Percentiles rank a stretch among this genome's conserved stretches.
phyloP scores from a whole-genome alignment of 768 basidiomycete species.

The Mycena indigotica region DNA sequence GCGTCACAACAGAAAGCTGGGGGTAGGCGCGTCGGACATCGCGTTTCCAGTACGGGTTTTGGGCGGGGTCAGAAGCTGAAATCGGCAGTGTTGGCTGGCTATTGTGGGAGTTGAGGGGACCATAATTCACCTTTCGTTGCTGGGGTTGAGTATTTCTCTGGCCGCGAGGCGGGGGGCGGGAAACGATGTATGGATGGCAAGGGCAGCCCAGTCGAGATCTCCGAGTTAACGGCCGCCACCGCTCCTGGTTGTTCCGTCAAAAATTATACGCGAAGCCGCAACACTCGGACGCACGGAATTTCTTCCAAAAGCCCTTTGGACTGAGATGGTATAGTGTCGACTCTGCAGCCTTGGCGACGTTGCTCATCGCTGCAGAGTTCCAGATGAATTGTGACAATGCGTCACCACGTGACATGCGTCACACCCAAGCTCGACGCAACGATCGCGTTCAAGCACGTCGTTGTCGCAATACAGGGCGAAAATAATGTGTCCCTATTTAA shows the following conservation, averaged over 20 bases:
- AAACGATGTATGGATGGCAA: slow-evolving; percentile 71
- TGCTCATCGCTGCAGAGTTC: slow-evolving; percentile 14
- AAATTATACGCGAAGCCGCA: not conserved
- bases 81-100: slow-evolving; percentile 6
- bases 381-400: not conserved
- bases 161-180: slow-evolving; percentile 86
- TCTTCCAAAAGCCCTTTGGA: slow-evolving; percentile 95
- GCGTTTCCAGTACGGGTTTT: slow-evolving; percentile 95
- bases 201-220: slow-evolving; percentile 89
- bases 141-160: slow-evolving; percentile 84
- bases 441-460: slow-evolving; percentile 2
- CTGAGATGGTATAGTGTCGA: slow-evolving; percentile 88
- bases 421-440: too few species aligned
- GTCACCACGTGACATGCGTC: not conserved
- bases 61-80: slow-evolving; percentile 79
- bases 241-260: too few species aligned
- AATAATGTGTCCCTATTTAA: not conserved
- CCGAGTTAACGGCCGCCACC: slow-evolving; percentile 80
- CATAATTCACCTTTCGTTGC: slow-evolving; percentile 74
- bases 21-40: slow-evolving; percentile 92
- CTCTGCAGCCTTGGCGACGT: slow-evolving; percentile 83
- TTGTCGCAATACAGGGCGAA: not conserved
- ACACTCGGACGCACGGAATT: slow-evolving; percentile 76
- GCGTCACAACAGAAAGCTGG: slow-evolving; percentile 87
- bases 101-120: not conserved